Base-by-base conservation (phyloP, 345 rosid genomes). In the Eucalyptus sp. region DNA sequence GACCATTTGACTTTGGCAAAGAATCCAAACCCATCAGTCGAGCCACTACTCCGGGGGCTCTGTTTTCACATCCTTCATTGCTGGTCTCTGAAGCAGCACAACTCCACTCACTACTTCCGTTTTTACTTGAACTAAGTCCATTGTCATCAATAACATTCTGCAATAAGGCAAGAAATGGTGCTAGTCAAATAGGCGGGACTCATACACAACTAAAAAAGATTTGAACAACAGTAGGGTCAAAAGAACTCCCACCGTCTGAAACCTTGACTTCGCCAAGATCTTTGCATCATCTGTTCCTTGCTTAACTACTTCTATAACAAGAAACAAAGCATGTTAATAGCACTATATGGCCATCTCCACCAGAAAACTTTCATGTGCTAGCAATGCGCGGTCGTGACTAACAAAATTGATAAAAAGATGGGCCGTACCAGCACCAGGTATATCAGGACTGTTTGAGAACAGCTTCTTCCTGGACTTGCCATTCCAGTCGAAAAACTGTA, bases 21-120 rank as follows among this genome's bases (percentile, higher is more conserved):
- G 96, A 94, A 92, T 98, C 96, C 92, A 97, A 92, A 88, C 99
- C 99, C 99, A 98, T 98, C 51, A 98, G 98, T 90, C 96, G 95
- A 20, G 99, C 99, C 88, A 98, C 98, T 52, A 96, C 97, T 86
- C 99, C 96, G 7, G 99, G 99, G 41, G 95, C 96, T 93, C 92
- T 94, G 86, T 91, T 89, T 86, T 93, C 96, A 68, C 83, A 92
- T 46, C 93, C 96, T 89, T 96, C 98, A 88, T 96, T 96, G 91
- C 98, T 96, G 86, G 92, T 91, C 85, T 92, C 91, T 25, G 99
- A 97, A 50, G 98, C 94, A 84, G 95, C 91, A 89, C 93, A 96
- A 44, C 89, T 93, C 83, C 92, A 91, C 66, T 95, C 97, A 87
- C 93, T 86, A 86, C 97, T 92, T 52, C 86, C 91, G 68, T 87